Base-by-base conservation (phyloP, 352 stramenopile species). In the Globisporangium radiosum region DNA sequence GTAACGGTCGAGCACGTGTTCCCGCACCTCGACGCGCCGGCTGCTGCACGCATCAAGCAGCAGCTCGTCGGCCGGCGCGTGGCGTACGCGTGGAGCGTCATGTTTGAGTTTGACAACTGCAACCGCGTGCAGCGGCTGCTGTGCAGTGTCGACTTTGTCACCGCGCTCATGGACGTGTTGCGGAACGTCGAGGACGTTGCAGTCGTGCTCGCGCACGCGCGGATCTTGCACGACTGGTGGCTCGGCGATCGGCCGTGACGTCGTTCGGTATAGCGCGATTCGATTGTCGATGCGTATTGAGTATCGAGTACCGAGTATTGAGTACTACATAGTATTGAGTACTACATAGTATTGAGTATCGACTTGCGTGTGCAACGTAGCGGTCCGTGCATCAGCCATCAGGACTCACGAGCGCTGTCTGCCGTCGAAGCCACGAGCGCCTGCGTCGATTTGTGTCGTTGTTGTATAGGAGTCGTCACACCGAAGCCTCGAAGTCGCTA, bases 1-100 rank as follows among this genome's bases (percentile, higher is more conserved):
- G 25, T 6, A 8, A 61, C 47, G n/a, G 55, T 61, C 37, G 33
- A 3, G 37, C 47, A 25, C 37, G 48, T 61, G 47, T 61, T 61
- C 17, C 56, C 56, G 33, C 56, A 61, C 37, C 15, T 61, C 3
- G n/a, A 19, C 11, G 4, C 47, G 5, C 4, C 39, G 7, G 7
- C 7, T 15, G 9, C 39, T 8, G 7, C n/a, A 9, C 56, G n/a
- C 0, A 13, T 61, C 39, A 42, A 17, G n/a, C n/a, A 37, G 15
- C 36, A 33, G 11, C 45, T 61, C 15, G 37, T 61, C 14, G 56
- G 47, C 14, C 25, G 37, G 14, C 37, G 47, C 5, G 56, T 61
- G 8, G 7, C 10, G n/a, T 47, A 50, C 11, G 19, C 54, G 5
- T 45, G 19, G 40, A 54, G 6, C n/a, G n/a, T 39, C 4, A 15